Evolutionary conservation across 495 filamentous ascomycete species (phyloP).

Genomic region (Aspergillus asperescens): DNA sequence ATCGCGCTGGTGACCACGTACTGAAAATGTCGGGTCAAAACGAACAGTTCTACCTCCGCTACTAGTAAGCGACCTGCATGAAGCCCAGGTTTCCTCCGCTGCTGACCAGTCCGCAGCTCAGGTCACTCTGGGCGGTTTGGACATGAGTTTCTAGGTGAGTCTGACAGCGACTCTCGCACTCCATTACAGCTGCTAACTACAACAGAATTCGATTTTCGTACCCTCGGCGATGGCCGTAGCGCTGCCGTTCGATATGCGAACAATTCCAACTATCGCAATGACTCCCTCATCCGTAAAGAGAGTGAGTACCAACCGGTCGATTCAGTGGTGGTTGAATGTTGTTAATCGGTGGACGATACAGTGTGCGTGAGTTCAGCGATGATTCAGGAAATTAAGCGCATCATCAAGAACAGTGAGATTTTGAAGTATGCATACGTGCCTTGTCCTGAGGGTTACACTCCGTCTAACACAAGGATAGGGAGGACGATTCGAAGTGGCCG

Average conservation of each 20-base stretch:
- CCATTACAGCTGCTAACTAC: conserved; percentile 24
- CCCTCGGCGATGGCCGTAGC: conserved; percentile 88
- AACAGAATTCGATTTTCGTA: conserved; percentile 93
- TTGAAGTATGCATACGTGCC: conserved; percentile 64
- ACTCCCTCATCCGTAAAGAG: conserved; percentile 98
- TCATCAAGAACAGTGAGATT: conserved; percentile 97
- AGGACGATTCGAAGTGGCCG: conserved; percentile 99
- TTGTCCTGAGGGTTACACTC: not conserved
- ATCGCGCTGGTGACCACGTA: not conserved
- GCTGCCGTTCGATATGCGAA: conserved; percentile 96
- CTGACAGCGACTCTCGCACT: not conserved
- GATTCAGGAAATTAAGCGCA: conserved; percentile 89
- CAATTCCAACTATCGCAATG: conserved; percentile 99
- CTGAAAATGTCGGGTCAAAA: conserved; percentile 47
- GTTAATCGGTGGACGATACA: conserved; percentile 37
- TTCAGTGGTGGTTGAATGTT: conserved; percentile 2
- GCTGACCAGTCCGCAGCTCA: conserved; percentile 63
- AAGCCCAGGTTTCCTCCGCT: conserved; percentile 41
- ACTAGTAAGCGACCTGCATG: conserved; percentile 66
- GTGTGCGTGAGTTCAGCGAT: conserved; percentile 96
- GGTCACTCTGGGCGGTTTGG: conserved; percentile 97
- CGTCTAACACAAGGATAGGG: conserved; percentile 47
- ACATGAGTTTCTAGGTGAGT: conserved; percentile 92
- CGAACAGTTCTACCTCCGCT: conserved; percentile 93
- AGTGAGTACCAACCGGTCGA: conserved; percentile 55